These are phyloP conservation scores for Chaetomidium leptoderma DNA, from an alignment of 495 filamentous ascomycete genomes.

Conservation along the genomic window DNA sequence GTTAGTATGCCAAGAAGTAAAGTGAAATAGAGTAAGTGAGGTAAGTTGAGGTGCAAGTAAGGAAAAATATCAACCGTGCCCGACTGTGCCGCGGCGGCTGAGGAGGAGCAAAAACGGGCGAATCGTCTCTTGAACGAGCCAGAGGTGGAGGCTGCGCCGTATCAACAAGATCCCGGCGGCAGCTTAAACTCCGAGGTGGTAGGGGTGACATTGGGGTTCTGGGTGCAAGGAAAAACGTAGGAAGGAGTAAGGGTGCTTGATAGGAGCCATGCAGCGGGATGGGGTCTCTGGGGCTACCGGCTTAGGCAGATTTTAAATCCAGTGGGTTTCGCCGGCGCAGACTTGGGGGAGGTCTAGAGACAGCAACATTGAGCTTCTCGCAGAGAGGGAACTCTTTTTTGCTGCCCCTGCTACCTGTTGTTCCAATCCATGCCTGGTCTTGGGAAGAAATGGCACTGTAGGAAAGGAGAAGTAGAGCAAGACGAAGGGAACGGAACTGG, in stretches of 20 bases:
- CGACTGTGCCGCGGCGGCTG: background rate
- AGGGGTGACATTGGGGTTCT: conserved; percentile 1
- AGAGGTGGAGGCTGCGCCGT: background rate
- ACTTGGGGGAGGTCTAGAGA: background rate
- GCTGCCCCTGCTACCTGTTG: background rate
- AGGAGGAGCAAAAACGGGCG: background rate
- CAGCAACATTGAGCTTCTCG: background rate
- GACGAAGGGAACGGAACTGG: conserved; percentile 1
- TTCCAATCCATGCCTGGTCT: background rate
- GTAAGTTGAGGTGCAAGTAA: background rate
- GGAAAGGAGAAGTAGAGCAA: background rate
- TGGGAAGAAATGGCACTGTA: background rate
- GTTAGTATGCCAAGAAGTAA: conserved; percentile 22
- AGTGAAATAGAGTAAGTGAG: background rate
- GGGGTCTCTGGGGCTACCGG: background rate
- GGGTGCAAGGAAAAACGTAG: background rate
- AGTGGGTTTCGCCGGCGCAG: background rate
- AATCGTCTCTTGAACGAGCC: background rate
- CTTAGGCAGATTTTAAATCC: conserved; percentile 22
- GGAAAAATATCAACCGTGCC: background rate
- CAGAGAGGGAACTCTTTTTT: background rate
- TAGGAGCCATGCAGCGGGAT: background rate
- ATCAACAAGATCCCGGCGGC: background rate
- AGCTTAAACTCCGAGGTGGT: conserved; percentile 2
- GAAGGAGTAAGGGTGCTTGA: background rate